phyloP scores from a whole-genome alignment of 179 eudicot species.

The Beta lomatogona region DNA sequence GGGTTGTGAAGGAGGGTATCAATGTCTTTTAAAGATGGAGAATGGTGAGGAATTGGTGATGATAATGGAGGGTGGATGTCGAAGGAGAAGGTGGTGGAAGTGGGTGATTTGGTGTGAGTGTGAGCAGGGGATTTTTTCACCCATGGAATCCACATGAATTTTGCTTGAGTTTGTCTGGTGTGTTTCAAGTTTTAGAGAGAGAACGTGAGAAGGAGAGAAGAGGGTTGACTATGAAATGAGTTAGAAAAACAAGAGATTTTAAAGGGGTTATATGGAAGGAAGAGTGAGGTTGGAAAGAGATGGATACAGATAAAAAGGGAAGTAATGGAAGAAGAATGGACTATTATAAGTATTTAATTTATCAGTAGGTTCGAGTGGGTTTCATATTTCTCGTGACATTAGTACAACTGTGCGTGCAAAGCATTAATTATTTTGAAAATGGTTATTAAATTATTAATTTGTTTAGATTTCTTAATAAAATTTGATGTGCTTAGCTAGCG shows the following conservation, averaged over 20 bases:
- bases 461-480: neutral
- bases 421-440: neutral
- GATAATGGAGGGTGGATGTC: neutral
- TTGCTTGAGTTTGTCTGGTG: neutral
- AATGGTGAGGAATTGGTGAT: slow-evolving; percentile 33
- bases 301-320: neutral
- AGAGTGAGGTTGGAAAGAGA: too few species aligned
- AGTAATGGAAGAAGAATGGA: too few species aligned
- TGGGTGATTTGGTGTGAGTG: slow-evolving; percentile 22
- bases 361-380: neutral
- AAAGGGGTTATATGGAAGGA: neutral
- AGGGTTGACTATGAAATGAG: neutral
- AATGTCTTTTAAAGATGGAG: slow-evolving; percentile 68
- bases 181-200: neutral
- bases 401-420: neutral
- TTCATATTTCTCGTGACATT: slow-evolving; percentile 12
- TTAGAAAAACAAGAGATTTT: neutral
- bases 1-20: slow-evolving; percentile 34
- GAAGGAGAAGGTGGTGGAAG: neutral
- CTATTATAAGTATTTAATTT: neutral
- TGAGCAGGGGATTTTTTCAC: slow-evolving; percentile 25
- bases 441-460: neutral
- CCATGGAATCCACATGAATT: slow-evolving; percentile 34
- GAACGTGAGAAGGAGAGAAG: neutral
- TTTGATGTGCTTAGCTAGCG: neutral